Evolutionary conservation across 495 filamentous ascomycete genomes (phyloP).

Genomic region (Hypoxylon rickii): DNA sequence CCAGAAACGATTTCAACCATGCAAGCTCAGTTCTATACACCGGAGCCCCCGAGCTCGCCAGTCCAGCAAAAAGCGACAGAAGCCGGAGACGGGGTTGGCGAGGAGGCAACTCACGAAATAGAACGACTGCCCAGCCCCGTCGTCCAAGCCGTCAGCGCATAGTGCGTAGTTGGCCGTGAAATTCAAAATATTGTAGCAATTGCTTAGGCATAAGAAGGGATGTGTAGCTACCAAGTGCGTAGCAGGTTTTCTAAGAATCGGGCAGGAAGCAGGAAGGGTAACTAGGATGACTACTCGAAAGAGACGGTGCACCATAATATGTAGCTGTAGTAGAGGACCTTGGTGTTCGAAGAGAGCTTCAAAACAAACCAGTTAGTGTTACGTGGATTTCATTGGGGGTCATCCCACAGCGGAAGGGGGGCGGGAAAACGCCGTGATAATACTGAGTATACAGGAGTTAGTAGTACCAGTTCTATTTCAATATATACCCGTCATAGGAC

Average conservation of each 20-base stretch:
- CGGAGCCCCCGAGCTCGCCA: constrained; percentile 46
- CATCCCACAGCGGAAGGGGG: no score
- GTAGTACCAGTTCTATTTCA: constrained; percentile 19
- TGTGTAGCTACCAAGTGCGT: constrained; percentile 17
- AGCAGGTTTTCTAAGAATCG: constrained; percentile 28
- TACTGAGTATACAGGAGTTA: constrained; percentile 24
- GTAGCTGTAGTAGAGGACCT: constrained; percentile 24
- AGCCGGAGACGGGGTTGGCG: constrained; percentile 21
- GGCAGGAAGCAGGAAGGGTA: constrained; percentile 9
- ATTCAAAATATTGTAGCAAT: constrained; percentile 6
- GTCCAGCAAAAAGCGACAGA: constrained; percentile 25
- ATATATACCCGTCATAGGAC: background rate
- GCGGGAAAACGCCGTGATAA: constrained; percentile 5
- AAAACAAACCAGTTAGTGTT: constrained; percentile 4
- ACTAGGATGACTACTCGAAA: constrained; percentile 19
- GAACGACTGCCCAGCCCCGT: constrained; percentile 45
- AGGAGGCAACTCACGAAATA: constrained; percentile 29
- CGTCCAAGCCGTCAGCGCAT: constrained; percentile 47
- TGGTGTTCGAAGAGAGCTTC: constrained; percentile 4
- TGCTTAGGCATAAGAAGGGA: constrained; percentile 14
- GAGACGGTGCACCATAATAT: constrained; percentile 24
- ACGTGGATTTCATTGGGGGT: constrained; percentile 11
- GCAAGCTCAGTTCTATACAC: constrained; percentile 50
- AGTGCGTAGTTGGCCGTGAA: constrained; percentile 4
- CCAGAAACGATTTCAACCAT: constrained; percentile 12